Evolutionary conservation across 1,284 basidiomycete genomes (phyloP).

Genomic region (Hemileia vastatrix): DNA sequence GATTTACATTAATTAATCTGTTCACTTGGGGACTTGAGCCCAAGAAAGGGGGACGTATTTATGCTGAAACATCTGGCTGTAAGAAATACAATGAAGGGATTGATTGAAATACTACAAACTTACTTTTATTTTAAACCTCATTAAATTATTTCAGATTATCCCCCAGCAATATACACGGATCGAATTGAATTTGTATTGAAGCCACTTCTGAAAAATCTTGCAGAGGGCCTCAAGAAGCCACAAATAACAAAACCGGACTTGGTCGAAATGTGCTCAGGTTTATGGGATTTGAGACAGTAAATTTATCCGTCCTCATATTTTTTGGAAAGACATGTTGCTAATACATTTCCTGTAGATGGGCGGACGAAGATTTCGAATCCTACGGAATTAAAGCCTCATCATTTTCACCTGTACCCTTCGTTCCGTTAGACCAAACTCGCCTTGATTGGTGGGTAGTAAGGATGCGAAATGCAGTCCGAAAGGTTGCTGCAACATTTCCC

Average conservation of each 20-base stretch:
- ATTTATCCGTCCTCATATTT: neutral
- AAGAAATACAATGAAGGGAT: no score
- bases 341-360: no score
- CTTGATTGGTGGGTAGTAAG: slow-evolving; percentile 10
- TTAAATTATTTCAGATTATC: neutral
- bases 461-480: neutral
- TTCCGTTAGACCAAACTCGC: neutral
- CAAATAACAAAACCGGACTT: slow-evolving; percentile 3
- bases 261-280: slow-evolving; percentile 9
- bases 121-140: no score
- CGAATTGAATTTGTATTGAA: neutral
- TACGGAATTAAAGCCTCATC: neutral
- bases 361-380: neutral
- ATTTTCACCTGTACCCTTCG: neutral
- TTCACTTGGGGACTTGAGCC: slow-evolving; percentile 10
- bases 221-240: neutral
- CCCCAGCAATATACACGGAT: slow-evolving; percentile 8
- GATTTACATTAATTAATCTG: slow-evolving; percentile 5
- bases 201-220: slow-evolving; percentile 2
- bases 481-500: slow-evolving; percentile 4
- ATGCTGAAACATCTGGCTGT: slow-evolving; percentile 17
- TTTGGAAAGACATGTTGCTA: neutral
- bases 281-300: slow-evolving; percentile 1
- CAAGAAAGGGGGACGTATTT: slow-evolving; percentile 10
- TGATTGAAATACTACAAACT: no score